Base-by-base conservation (phyloP, 106 monocot species). In the Posidonia australis region DNA sequence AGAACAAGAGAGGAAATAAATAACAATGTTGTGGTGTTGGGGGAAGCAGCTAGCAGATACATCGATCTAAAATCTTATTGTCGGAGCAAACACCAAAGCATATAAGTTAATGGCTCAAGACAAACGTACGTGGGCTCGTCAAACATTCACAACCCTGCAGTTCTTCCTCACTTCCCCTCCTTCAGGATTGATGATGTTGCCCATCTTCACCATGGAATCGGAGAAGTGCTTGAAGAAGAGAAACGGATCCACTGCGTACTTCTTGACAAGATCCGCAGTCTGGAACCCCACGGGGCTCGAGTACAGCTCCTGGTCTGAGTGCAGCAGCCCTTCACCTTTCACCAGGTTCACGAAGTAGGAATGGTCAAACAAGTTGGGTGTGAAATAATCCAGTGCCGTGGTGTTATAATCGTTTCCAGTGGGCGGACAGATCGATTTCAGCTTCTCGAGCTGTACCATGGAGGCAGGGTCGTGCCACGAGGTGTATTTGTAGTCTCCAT, bases 151-250 rank as follows among this genome's bases (percentile, higher is more conserved):
- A 57, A 79, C 83, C 71, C 83, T 79, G 83, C 88, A 93, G 55
- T 62, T 85, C 63, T 72, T 85, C 77, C 92, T 85, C 22, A 93
- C 88, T 67, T 93, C 92, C 1, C 92, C 92, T 28, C 85, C 88
- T 12, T 74, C 81, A 21, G 85, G 83, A 27, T 93, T 93, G 29
- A 88, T 70, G 73, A 93, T 93, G 57, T 93, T 93, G 28, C 92
- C 92, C 88, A 93, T 83, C 80, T 82, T 88, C 49, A 85, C 88
- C 85, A 93, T 88, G 6, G 88, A 85, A 49, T 88, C 88, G 4
- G 92, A 77, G 72, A 93, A 93, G 41, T 93, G 82, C 27, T 74
- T 74, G 65, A 93, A 93, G 79, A 93, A 93, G 31, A 31, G 64
- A 29, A 9, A 47, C 29, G 3, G 76, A 66, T 47, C 88, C 70